phyloP scores from a whole-genome alignment of 371 early-diverging fungal species.

The Mucor piriformis region DNA sequence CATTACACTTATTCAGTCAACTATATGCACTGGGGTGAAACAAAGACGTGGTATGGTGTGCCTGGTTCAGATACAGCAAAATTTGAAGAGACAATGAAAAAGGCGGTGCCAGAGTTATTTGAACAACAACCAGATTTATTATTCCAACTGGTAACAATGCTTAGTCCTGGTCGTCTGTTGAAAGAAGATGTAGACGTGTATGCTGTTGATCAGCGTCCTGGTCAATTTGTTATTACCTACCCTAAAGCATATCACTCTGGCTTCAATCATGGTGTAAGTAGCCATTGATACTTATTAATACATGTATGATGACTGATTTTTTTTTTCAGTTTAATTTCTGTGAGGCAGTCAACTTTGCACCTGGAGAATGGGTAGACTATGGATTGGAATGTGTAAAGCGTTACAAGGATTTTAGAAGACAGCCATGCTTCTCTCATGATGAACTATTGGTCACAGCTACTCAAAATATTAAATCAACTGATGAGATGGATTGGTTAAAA shows the following conservation, averaged over 20 bases:
- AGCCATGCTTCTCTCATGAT: conserved; percentile 94
- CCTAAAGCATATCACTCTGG: conserved; percentile 96
- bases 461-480: conserved; percentile 39
- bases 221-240: conserved; percentile 95
- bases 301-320: too few relatives aligned
- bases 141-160: conserved; percentile 90
- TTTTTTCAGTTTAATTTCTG: conserved; percentile 80
- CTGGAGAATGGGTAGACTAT: conserved; percentile 87
- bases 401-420: conserved; percentile 77
- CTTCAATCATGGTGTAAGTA: conserved; percentile 91
- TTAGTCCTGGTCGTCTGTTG: conserved; percentile 80
- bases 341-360: conserved; percentile 97
- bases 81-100: conserved; percentile 86
- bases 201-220: conserved; percentile 88
- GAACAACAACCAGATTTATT: conserved; percentile 89
- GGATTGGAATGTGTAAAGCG: conserved; percentile 80
- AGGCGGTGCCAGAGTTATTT: conserved; percentile 87
- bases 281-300: too few relatives aligned
- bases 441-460: conserved; percentile 76
- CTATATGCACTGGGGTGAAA: conserved; percentile 95
- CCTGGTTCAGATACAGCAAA: conserved; percentile 79
- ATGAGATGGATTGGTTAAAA: conserved; percentile 58
- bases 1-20: conserved; percentile 96
- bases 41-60: conserved; percentile 98
- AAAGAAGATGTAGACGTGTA: conserved; percentile 78